phyloP scores from a whole-genome alignment of 2,329 filamentous ascomycete species.

The Monosporascus ibericus region DNA sequence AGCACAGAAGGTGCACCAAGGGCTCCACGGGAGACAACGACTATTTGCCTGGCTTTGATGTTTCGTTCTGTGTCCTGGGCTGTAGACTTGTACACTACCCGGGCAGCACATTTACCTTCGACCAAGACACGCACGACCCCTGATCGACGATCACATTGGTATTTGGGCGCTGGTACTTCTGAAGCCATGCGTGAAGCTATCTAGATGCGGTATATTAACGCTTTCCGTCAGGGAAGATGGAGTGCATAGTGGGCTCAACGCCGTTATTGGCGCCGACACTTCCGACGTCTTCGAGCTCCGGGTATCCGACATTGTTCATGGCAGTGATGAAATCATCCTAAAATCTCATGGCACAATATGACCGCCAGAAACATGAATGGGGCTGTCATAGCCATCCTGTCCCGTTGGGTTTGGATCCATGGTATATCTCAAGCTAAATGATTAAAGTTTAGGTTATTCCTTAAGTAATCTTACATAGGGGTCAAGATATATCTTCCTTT shows the following conservation, averaged over 20 bases:
- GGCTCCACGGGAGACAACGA: constrained; percentile 31
- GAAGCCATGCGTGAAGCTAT: constrained; percentile 43
- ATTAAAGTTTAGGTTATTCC: too few relatives aligned
- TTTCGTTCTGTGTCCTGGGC: too few relatives aligned
- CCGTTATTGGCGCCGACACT: constrained; percentile 31
- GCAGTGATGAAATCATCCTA: constrained; percentile 45
- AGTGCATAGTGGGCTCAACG: constrained; percentile 10
- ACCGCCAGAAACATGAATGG: constrained; percentile 47
- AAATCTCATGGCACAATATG: constrained; percentile 31
- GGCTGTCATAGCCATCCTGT: constrained; percentile 46
- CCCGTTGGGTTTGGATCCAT: constrained; percentile 35
- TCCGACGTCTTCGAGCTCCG: constrained; percentile 45
- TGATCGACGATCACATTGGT: constrained; percentile 42
- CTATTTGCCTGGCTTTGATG: constrained; percentile 39
- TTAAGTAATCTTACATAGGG: too few relatives aligned
- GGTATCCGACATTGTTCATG: constrained; percentile 38
- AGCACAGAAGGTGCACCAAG: constrained; percentile 37
- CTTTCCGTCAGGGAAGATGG: constrained; percentile 30
- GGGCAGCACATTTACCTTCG: too few relatives aligned
- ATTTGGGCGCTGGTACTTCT: constrained; percentile 36
- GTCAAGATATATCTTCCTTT: too few relatives aligned
- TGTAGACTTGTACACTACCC: too few relatives aligned
- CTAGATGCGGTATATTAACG: constrained; percentile 44
- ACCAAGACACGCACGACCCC: constrained; percentile 31
- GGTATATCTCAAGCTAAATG: constrained; percentile 46